Base-by-base conservation (phyloP, 345 rosid genomes). In the Isatis tinctoria region DNA sequence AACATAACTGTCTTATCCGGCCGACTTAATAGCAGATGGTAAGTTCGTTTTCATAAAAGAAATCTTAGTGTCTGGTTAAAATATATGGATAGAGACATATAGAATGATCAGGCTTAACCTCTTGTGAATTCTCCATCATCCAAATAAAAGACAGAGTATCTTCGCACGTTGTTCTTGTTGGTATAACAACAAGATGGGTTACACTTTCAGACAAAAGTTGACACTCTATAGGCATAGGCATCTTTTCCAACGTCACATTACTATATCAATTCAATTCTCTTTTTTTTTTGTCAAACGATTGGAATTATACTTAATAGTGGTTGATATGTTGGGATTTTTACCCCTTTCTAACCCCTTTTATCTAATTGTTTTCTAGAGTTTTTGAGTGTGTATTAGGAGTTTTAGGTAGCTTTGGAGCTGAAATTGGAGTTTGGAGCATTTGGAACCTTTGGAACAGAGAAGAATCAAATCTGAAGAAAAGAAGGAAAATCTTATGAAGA, bases 111-210 rank as follows among this genome's bases (percentile, higher is more conserved):
- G 40, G 32, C 40, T 75, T 67, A 51, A 33, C 57, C 62, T 67
- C 63, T 60, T 40, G 43, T 76, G 70, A 69, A 76, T 43, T 76
- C 65, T 69, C 74, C 75, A 69, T 76, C 79, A 60, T 69, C 59
- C 66, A 69, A 45, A 62, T 53, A 62, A 62, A 63, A 63, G 75
- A 76, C 70, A 76, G 43, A 33, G 75, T 69, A 76, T 76, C 70
- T 69, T 76, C 60, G 70, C 75, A 76, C 75, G 71, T 69, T 69
- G 43, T 76, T 69, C 43, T 76, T 69, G 79, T 62, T 69, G 52
- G 11, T 69, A 70, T 33, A 45, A 62, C 3, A 49, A 26, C 65
- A 33, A 20, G 51, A 43, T 51, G 62, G 49, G 70, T 33, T 53
- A 62, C 74, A 62, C 43, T 54, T 69, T 54, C 13, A 62, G 70